These are phyloP conservation scores for Sporothrix humicola DNA, from an alignment of 2,329 filamentous ascomycete genomes.

Conservation along the genomic window DNA sequence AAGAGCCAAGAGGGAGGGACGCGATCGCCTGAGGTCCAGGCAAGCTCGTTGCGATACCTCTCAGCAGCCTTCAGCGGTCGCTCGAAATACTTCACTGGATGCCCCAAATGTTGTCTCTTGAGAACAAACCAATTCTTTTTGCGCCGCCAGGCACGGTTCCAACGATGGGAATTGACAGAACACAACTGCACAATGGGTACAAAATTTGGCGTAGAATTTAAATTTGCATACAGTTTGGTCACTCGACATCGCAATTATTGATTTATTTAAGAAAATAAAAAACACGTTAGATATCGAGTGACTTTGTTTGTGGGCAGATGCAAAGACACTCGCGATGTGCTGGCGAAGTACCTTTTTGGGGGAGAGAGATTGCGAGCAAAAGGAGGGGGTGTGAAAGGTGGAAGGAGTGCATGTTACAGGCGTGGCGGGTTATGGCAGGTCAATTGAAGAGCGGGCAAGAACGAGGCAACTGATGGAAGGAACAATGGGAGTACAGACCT, in stretches of 20 bases:
- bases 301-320: background rate
- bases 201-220: background rate
- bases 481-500: constrained; percentile 15
- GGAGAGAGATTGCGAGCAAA: background rate
- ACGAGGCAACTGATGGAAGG: background rate
- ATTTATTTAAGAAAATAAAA: background rate
- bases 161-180: constrained; percentile 10
- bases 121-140: constrained; percentile 30
- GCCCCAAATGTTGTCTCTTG: constrained; percentile 30
- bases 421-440: background rate
- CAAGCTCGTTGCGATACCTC: constrained; percentile 15
- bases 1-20: constrained; percentile 11
- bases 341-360: constrained; percentile 21
- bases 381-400: too few relatives aligned
- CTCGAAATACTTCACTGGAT: constrained; percentile 28
- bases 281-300: background rate
- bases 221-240: background rate
- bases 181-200: constrained; percentile 7
- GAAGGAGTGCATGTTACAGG: background rate
- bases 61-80: background rate
- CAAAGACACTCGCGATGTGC: constrained; percentile 12
- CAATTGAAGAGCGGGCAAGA: constrained; percentile 1
- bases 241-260: background rate
- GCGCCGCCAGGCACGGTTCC: constrained; percentile 12
- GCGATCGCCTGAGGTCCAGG: constrained; percentile 14